Evolutionary conservation across 495 filamentous ascomycete genomes (phyloP), one percentile per base, ranked within the genome.

Genomic region (Ascodesmis nigricans): DNA sequence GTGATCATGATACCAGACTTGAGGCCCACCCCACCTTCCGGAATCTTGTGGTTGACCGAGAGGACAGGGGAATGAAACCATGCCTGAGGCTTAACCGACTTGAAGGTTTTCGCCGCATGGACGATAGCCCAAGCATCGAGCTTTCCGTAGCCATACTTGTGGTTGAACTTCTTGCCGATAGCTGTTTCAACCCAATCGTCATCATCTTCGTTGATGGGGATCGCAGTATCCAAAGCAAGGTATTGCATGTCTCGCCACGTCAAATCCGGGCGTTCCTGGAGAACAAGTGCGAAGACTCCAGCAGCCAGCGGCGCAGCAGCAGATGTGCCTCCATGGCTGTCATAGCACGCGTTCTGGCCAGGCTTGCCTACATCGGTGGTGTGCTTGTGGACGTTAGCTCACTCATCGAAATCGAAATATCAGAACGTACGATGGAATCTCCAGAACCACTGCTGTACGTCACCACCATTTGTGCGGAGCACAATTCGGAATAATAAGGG

Each of bases 281-380:
- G 61, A 15, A 76, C 83, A n/a, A 97, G 66, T n/a, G 87, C 84
- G 41, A 84, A 78, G 27, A 87, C 73, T 17, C 90, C 87, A 21
- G 78, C 84, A 19, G 75, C 90, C 13, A 97, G 63, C 15, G 87
- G 87, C 10, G 83, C 87, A 11, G 87, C 87, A 21, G 87, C 87
- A 9, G 87, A 95, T n/a, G 87, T 97, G 39, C 87, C 87, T 18
- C 87, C 87, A 52, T 97, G 87, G 10, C 58, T 55, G 30, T 55
- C 55, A 43, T 71, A 78, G 58, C 87, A 97, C 39, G 64, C 55
- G 53, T 91, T 73, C 14, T 59, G 55, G n/a, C n/a, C n/a, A n/a
- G n/a, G n/a, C n/a, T n/a, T n/a, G 15, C 87, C 90, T 29, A 97
- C 82, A 46, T 97, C 90, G 5, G 87, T 97, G 10, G 87, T 97